Base-by-base conservation (phyloP, 1,284 basidiomycete genomes). In the Trichosporon coremiiforme region DNA sequence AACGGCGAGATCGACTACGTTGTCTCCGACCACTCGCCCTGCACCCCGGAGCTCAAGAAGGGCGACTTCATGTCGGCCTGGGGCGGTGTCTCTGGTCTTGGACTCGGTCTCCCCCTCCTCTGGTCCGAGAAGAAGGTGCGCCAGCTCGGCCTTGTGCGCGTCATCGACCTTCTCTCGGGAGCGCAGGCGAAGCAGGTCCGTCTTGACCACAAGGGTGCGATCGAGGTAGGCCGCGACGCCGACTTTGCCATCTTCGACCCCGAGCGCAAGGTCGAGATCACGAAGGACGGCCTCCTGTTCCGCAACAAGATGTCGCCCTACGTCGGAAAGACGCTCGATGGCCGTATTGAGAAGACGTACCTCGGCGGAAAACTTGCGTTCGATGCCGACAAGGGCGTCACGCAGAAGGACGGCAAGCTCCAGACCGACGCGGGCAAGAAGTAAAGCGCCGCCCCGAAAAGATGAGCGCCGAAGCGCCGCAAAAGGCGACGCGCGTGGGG, bases 271-370 rank as follows among this genome's bases (percentile, higher is more conserved):
- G 90, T 89, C 74, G 86, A 71, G 13, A 80, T 83, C n/a, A 74
- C 74, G 3, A 62, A 89, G 78, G 88, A 90, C 35, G 80, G 83
- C 20, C 85, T 97, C 17, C 87, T 89, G 71, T 97, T 95, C 87
- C 95, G 93, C 85, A 96, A 97, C 85, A 95, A 95, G 82, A 79
- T 95, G 15, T 92, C 92, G 17, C 92, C 95, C 4, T 98, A 95
- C 79, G 87, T 91, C 74, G 93, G 93, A 5, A 84, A 88, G 77
- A 86, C 78, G 25, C 85, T 96, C 62, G 83, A 76, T n/a, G 94
- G 94, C 0, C 84, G 85, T 36, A 91, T 95, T 29, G 85, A 89
- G 72, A 85, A 89, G 81, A 94, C 93, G 0, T 93, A 88, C 79
- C 82, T 97, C 22, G 87, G 93, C 10, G 94, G 94, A 9, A 77